phyloP scores from a whole-genome alignment of 495 filamentous ascomycete species.

The Sporormia fimetaria region DNA sequence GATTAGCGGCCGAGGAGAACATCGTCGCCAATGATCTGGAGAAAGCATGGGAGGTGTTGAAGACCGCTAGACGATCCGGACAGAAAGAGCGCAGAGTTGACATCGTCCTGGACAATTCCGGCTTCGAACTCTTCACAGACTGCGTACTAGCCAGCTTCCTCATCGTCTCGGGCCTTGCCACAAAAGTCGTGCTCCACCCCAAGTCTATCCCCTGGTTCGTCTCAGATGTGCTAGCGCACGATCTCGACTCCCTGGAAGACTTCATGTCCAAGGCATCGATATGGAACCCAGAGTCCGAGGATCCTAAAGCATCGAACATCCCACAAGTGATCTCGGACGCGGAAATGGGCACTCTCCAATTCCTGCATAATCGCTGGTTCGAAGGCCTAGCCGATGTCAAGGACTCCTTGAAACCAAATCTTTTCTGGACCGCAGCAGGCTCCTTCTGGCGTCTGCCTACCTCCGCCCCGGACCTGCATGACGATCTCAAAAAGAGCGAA shows the following conservation, averaged over 20 bases:
- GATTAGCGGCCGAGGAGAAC: slow-evolving; percentile 74
- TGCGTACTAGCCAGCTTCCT: slow-evolving; percentile 84
- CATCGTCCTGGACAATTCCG: slow-evolving; percentile 90
- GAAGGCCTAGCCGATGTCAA: slow-evolving; percentile 67
- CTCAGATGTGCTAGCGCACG: slow-evolving; percentile 76
- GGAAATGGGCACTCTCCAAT: slow-evolving; percentile 55
- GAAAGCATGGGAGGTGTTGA: slow-evolving; percentile 58
- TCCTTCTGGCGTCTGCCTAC: slow-evolving; percentile 78
- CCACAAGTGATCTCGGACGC: slow-evolving; percentile 50
- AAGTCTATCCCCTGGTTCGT: slow-evolving; percentile 97
- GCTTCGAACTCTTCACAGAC: slow-evolving; percentile 93
- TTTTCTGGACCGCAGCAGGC: slow-evolving; percentile 79
- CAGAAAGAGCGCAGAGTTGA: slow-evolving; percentile 66
- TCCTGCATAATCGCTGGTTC: slow-evolving; percentile 75
- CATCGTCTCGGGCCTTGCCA: slow-evolving; percentile 68
- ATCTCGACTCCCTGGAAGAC: slow-evolving; percentile 69
- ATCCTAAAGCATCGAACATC: slow-evolving; percentile 46
- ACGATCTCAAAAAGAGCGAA: slow-evolving; percentile 73
- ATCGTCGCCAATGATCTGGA: slow-evolving; percentile 77
- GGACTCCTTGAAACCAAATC: slow-evolving; percentile 64
- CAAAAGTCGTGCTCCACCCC: slow-evolving; percentile 77
- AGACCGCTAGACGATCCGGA: slow-evolving; percentile 40
- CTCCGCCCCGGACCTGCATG: slow-evolving; percentile 51
- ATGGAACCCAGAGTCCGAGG: slow-evolving; percentile 63
- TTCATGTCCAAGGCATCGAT: slow-evolving; percentile 59